Base-by-base conservation (phyloP, 2,329 filamentous ascomycete genomes). In the Amesomyces nigricolor region DNA sequence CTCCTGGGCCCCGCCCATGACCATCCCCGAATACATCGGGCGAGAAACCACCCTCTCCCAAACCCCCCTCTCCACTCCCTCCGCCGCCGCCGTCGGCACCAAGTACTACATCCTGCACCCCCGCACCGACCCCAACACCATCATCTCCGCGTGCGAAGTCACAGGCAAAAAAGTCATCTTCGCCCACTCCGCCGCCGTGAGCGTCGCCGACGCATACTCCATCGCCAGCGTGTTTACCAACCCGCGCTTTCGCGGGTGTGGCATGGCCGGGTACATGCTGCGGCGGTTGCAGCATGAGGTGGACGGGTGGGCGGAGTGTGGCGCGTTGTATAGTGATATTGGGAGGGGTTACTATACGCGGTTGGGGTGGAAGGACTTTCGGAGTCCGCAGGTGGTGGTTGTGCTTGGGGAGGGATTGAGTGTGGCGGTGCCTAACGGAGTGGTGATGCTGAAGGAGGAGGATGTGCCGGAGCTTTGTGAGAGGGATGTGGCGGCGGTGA, bases 191-290 rank as follows among this genome's bases (percentile, higher is more conserved):
- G 35, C 14, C 26, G 46, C 22, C 13, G 16, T 26, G 22, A 46
- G 47, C 14, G 50, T 50, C 14, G 58, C 48, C 6, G 13, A 57
- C 4, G 66, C 65, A 10, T 68, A 67, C 54, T 56, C 65, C 46
- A 64, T 74, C 47, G 68, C 69, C 40, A 66, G 69, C 50, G 61
- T 74, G 11, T 71, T 69, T 57, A 74, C 72, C 9, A 66, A 68
- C 43, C 64, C 67, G 4, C 60, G 65, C 35, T 65, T 67, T 47
- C 68, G 71, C 43, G 60, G 60, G 44, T 54, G 60, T 3, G 71
- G 71, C 26, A 68, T 72, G 65, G 72, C 70, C 1, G 64, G 60
- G 17, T 55, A 61, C 53, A 66, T 73, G 60, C 60, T 73, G 43
- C 58, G 48, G 26, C 58, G 59, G 19, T 59, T 73, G 7, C 67